These are phyloP conservation scores for Stylosanthes scabra DNA, from an alignment of 331 rosid genomes.

Conservation along the genomic window DNA sequence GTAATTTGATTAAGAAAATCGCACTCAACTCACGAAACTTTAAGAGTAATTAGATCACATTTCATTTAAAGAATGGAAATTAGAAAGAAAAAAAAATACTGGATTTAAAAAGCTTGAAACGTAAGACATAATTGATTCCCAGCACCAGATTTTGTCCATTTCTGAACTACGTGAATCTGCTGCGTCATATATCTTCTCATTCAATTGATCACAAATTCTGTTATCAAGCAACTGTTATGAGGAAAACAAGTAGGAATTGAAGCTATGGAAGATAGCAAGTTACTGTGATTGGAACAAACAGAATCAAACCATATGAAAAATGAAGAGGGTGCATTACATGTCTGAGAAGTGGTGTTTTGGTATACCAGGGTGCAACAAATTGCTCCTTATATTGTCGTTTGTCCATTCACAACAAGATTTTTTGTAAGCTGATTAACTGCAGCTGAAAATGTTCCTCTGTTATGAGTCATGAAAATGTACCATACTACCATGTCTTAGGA, in stretches of 20 bases:
- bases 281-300: neutral
- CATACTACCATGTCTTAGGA: neutral
- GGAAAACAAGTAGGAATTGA: slow-evolving; percentile 2
- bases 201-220: neutral
- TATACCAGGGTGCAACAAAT: slow-evolving; percentile 55
- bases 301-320: slow-evolving; percentile 5
- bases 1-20: no score
- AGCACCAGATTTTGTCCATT: no score
- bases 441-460: slow-evolving; percentile 12
- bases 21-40: no score
- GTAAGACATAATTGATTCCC: no score
- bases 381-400: slow-evolving; percentile 58
- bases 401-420: slow-evolving; percentile 61
- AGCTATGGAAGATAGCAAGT: slow-evolving; percentile 9
- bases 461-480: no score
- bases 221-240: slow-evolving; percentile 35
- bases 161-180: no score
- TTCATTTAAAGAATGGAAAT: no score
- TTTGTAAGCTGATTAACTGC: slow-evolving; percentile 54
- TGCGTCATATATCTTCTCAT: no score
- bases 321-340: slow-evolving; percentile 38
- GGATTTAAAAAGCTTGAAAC: no score
- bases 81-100: no score
- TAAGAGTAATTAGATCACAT: no score
- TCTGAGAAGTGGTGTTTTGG: slow-evolving; percentile 45